Base-by-base conservation (phyloP, 139 green algal species). In the Tetradesmus lagerheimii region DNA sequence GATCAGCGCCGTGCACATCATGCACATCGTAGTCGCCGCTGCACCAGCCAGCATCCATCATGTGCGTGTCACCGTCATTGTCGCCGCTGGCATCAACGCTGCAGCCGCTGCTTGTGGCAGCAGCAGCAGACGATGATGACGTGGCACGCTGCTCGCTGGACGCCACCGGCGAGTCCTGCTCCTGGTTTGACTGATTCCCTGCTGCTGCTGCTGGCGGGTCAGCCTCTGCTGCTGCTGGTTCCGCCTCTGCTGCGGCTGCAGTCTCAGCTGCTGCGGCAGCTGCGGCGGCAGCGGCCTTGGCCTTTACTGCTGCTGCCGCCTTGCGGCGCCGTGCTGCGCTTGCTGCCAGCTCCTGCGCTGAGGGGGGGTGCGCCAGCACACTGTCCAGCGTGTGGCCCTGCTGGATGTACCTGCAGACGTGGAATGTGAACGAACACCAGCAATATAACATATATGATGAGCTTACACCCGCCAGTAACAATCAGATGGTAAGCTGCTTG, bases 401-500 rank as follows among this genome's bases (percentile, higher is more conserved):
- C 62, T 88, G 83, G 18, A 88, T 57, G 35, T 80, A 88, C 62
- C 83, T 88, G 83, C 66, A 25, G 50, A n/a, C n/a, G n/a, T n/a
- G n/a, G n/a, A n/a, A n/a, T n/a, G n/a, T n/a, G n/a, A n/a, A n/a
- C n/a, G n/a, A n/a, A n/a, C n/a, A n/a, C n/a, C n/a, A n/a, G n/a
- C n/a, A n/a, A n/a, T n/a, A n/a, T n/a, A n/a, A n/a, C n/a, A n/a
- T n/a, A n/a, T n/a, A n/a, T n/a, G n/a, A n/a, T n/a, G n/a, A n/a
- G n/a, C n/a, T n/a, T n/a, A n/a, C n/a, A n/a, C n/a, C n/a, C n/a
- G n/a, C n/a, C n/a, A n/a, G n/a, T n/a, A n/a, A n/a, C n/a, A n/a
- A n/a, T n/a, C n/a, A n/a, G n/a, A n/a, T n/a, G n/a, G n/a, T n/a
- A n/a, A n/a, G n/a, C n/a, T n/a, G n/a, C n/a, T n/a, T n/a, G n/a